Evolutionary conservation across 2,329 filamentous ascomycete genomes (phyloP).

Genomic region (Fusarium pseudograminearum): DNA sequence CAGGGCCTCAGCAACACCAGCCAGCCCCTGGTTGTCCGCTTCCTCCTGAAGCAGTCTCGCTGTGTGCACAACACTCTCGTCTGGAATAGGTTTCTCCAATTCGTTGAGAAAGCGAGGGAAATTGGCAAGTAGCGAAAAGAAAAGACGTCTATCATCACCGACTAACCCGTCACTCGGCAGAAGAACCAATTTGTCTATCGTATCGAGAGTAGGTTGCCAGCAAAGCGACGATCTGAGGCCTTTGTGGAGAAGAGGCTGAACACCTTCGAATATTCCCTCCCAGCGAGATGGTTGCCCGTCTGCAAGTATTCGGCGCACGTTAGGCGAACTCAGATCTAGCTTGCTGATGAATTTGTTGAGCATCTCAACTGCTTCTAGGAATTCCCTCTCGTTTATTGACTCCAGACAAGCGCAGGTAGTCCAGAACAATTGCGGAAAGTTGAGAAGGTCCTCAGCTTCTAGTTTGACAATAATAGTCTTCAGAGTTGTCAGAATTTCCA

Average conservation of each 20-base stretch:
- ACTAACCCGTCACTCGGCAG: slow-evolving; percentile 84
- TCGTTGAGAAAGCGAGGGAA: slow-evolving; percentile 85
- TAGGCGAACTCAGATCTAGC: slow-evolving; percentile 79
- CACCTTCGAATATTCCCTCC: slow-evolving; percentile 88
- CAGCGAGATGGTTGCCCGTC: slow-evolving; percentile 86
- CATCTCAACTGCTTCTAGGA: slow-evolving; percentile 91
- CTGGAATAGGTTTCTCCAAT: slow-evolving; percentile 74
- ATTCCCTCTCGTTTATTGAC: slow-evolving; percentile 96
- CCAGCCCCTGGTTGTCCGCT: slow-evolving; percentile 77
- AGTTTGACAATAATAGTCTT: slow-evolving; percentile 91
- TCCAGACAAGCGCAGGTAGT: slow-evolving; percentile 96
- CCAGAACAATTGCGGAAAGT: slow-evolving; percentile 98
- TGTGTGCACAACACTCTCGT: slow-evolving; percentile 68
- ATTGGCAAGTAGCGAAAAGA: slow-evolving; percentile 92
- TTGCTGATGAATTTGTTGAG: slow-evolving; percentile 87
- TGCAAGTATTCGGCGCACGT: slow-evolving; percentile 76
- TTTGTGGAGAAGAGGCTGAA: slow-evolving; percentile 90
- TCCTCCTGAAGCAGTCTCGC: slow-evolving; percentile 78
- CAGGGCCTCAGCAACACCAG: slow-evolving; percentile 75
- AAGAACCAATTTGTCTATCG: slow-evolving; percentile 81
- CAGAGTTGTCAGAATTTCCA: slow-evolving; percentile 96
- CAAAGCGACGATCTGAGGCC: slow-evolving; percentile 89
- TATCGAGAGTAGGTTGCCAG: slow-evolving; percentile 79
- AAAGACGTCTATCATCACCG: slow-evolving; percentile 82
- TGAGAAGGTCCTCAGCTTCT: slow-evolving; percentile 80